A percentile compares a stretch with the other conserved stretches of the same genome.
These are phyloP conservation scores for Cordyceps militaris DNA, from an alignment of 2,329 filamentous ascomycete species.

Conservation along the genomic window DNA sequence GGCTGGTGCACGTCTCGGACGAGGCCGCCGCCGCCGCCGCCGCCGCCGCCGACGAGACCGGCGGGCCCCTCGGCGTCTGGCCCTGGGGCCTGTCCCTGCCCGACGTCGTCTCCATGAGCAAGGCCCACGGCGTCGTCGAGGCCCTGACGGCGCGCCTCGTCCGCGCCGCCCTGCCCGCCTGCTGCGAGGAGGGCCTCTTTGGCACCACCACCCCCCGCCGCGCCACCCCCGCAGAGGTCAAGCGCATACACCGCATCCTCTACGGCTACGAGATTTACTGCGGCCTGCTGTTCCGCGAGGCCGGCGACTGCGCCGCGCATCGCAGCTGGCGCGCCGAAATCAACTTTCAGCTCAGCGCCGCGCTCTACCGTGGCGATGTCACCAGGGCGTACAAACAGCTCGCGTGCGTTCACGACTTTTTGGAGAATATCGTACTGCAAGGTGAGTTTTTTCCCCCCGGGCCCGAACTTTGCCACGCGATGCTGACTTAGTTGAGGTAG, in stretches of 20 bases:
- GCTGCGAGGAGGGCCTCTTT: background rate
- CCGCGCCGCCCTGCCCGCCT: background rate
- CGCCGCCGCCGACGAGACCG: background rate
- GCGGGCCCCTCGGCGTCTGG: conserved; percentile 4
- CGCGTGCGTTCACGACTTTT: conserved; percentile 7
- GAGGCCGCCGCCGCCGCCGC: background rate
- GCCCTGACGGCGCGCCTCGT: background rate
- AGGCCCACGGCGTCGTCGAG: conserved; percentile 5
- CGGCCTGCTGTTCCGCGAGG: background rate
- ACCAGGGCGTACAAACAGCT: conserved; percentile 3
- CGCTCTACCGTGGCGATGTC: background rate
- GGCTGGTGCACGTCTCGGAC: background rate
- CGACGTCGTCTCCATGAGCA: conserved; percentile 7
- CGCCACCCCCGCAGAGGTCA: background rate
- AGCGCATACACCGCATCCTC: background rate
- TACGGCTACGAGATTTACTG: conserved; percentile 7
- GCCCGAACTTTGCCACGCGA: too few species aligned
- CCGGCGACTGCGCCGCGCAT: background rate
- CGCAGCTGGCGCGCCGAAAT: background rate
- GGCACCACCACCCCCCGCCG: background rate
- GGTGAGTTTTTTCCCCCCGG: background rate
- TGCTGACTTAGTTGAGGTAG: background rate
- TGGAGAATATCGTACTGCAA: conserved; percentile 1
- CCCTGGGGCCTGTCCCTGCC: conserved; percentile 6
- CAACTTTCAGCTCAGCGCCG: background rate